Percentiles rank a stretch among this genome's conserved stretches.
Evolutionary conservation across 768 basidiomycete genomes (phyloP).

Genomic region (Hypsizygus marmoreus): DNA sequence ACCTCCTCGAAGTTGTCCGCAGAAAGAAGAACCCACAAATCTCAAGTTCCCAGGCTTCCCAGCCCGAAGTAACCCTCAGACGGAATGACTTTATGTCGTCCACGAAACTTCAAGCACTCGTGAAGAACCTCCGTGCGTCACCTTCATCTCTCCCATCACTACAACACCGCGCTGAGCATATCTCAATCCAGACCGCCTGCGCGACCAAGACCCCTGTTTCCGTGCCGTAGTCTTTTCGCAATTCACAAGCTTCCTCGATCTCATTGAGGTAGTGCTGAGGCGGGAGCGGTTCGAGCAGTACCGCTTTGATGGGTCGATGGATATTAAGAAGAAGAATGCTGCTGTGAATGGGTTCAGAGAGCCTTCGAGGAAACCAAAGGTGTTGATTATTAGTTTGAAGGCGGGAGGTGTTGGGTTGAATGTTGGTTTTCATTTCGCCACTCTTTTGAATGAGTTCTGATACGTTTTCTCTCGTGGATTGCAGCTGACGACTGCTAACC

Average conservation of each 20-base stretch:
- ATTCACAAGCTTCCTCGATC: conserved; percentile 84
- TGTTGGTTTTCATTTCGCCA: conserved; percentile 37
- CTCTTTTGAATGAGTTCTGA: conserved; percentile 5
- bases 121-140: conserved; percentile 67
- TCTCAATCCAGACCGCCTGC: conserved; percentile 64
- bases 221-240: conserved; percentile 90
- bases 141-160: too few species aligned
- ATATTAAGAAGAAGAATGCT: conserved; percentile 74
- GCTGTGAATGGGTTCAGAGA: conserved; percentile 80
- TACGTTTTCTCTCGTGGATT: too few species aligned
- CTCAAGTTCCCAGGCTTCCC: conserved; percentile 34
- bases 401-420: conserved; percentile 94
- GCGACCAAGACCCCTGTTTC: conserved; percentile 73
- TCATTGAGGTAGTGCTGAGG: conserved; percentile 71
- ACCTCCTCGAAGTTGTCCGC: conserved; percentile 64
- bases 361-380: conserved; percentile 67
- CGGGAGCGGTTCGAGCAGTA: conserved; percentile 70
- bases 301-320: conserved; percentile 93
- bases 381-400: conserved; percentile 79
- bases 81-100: conserved; percentile 87
- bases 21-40: conserved; percentile 25
- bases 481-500: conserved; percentile 76
- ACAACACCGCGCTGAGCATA: too few species aligned
- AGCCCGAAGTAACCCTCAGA: conserved; percentile 57
- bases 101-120: conserved; percentile 86